Evolutionary conservation across 305 asterid genomes (phyloP), one percentile per base, ranked within the genome.

Genomic region (Andrographis paniculata): DNA sequence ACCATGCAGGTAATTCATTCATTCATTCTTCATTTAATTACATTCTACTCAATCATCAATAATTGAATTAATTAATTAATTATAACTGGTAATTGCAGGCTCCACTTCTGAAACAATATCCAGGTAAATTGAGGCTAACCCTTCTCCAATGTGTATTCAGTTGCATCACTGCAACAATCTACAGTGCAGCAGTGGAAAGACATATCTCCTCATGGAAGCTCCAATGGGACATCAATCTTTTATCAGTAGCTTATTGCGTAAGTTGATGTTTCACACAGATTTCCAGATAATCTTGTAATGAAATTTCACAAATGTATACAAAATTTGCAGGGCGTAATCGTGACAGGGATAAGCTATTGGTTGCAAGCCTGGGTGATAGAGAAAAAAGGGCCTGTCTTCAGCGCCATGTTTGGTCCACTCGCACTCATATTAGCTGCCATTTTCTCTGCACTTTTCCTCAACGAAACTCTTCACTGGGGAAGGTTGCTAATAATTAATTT

Each of bases 81-180:
- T 24, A 24, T 24, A 9, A 5, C n/a, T 0, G 28, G 9, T 5
- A 17, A 7, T 1, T 27, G 16, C 17, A 81, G 86, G 81, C 58
- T 52, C 53, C 73, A 17, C 55, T 78, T 28, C 62, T 73, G 48
- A 79, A 65, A 51, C 55, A 76, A 38, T 76, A 71, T 60, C 79
- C 86, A 0, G 83, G 78, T 4, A 82, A 74, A 50, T 39, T 74
- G 14, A 38, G 84, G 14, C 64, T 77, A 1, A 64, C 71, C 4
- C 52, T 67, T 15, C 51, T 80, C 28, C 86, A 80, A 31, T 64
- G 73, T 23, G 61, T 69, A 20, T 65, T 65, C 44, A 64, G 87
- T 47, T 58, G 76, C 63, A 10, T 66, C 5, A 39, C 52, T 2
- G 48, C 76, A 9, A 55, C 73, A 18, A 20, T 62, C 31, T 78